phyloP scores from a whole-genome alignment of 2,329 filamentous ascomycete species.

The Ceratocystis alfenasii region DNA sequence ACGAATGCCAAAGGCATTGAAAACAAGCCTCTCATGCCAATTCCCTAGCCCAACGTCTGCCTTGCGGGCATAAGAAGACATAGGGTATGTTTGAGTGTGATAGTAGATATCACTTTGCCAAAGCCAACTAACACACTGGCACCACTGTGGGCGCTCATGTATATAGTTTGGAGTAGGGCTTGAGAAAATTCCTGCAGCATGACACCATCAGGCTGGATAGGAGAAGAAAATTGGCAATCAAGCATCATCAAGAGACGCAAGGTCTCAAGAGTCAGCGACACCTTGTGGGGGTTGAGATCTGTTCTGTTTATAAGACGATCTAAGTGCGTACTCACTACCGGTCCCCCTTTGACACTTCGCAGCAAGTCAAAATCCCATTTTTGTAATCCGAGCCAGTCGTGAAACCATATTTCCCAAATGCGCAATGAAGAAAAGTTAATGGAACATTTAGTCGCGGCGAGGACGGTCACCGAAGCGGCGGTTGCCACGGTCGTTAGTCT shows the following conservation, averaged over 20 bases:
- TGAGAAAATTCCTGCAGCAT: conserved; percentile 8
- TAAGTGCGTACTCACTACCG: conserved; percentile 45
- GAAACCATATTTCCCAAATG: conserved; percentile 27
- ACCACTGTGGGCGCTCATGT: neutral
- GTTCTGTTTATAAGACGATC: conserved; percentile 41
- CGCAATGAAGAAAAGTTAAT: conserved; percentile 14
- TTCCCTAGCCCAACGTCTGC: neutral
- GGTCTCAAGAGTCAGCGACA: conserved; percentile 71
- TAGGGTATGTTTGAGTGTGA: neutral
- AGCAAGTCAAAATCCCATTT: conserved; percentile 30
- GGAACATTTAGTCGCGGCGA: conserved; percentile 34
- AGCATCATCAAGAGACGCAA: conserved; percentile 58
- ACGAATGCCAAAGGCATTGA: neutral
- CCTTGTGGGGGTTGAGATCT: conserved; percentile 55
- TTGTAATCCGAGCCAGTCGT: conserved; percentile 19
- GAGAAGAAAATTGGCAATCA: conserved; percentile 62
- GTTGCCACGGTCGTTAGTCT: conserved; percentile 65
- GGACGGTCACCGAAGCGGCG: conserved; percentile 59
- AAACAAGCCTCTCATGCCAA: neutral
- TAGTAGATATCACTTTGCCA: neutral
- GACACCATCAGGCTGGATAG: neutral
- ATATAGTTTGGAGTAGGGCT: neutral
- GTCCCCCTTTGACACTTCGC: conserved; percentile 43
- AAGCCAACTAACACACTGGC: neutral
- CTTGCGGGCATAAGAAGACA: neutral